Conservation (phyloP, 306 rosid species). For the Psophocarpus tetragonolobus region DNA sequence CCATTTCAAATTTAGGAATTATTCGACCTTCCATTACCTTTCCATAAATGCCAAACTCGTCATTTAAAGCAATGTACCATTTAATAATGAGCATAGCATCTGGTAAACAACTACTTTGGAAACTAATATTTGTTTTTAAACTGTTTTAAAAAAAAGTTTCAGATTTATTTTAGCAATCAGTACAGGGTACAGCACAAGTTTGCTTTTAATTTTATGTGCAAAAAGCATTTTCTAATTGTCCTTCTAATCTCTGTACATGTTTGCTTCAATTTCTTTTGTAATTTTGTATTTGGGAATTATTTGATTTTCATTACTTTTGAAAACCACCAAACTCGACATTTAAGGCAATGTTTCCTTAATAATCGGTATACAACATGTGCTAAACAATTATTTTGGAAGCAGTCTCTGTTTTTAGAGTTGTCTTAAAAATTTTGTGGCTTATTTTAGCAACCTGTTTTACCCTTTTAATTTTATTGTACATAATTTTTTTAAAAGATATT, state of each 20-base stretch:
- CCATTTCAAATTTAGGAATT: not conserved
- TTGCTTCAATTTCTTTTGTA: not conserved
- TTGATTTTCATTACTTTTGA: not conserved
- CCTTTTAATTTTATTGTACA: not conserved
- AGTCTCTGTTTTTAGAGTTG: not conserved
- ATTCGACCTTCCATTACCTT: not conserved
- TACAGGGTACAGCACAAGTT: not conserved
- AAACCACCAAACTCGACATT: not conserved
- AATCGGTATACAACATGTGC: not conserved
- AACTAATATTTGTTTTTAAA: not conserved
- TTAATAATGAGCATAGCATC: not conserved
- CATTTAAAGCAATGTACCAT: constrained; percentile 1
- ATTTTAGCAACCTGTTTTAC: not conserved
- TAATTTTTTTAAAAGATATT: not conserved
- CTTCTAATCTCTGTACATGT: not conserved
- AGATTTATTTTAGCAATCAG: not conserved
- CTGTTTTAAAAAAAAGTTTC: not conserved
- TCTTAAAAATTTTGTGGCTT: not conserved
- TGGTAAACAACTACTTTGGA: not conserved
- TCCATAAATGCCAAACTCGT: not conserved
- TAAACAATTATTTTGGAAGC: not conserved
- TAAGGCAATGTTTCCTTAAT: constrained; percentile 13
- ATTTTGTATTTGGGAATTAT: not conserved
- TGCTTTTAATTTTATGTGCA: not conserved
- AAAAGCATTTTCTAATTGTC: not conserved